These are phyloP conservation scores for Sclerotinia nivalis DNA, from an alignment of 2,329 filamentous ascomycete species.

Conservation along the genomic window DNA sequence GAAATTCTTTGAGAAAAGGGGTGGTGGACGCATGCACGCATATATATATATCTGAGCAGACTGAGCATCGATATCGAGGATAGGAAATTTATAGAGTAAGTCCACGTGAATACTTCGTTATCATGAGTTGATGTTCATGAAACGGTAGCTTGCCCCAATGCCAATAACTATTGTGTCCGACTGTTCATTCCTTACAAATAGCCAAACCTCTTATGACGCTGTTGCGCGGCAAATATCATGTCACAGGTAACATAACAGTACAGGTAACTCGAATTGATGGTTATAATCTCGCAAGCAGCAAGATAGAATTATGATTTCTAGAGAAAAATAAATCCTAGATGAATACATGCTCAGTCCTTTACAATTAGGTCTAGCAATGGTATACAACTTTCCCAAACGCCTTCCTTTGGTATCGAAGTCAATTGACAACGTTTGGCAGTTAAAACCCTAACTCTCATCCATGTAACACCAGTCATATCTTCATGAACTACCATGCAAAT, in stretches of 20 bases:
- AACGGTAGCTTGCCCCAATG: neutral
- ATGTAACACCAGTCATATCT: conserved; percentile 20
- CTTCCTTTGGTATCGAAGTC: conserved; percentile 17
- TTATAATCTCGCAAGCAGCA: conserved; percentile 2
- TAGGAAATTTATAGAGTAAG: no score
- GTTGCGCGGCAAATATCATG: neutral
- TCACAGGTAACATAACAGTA: neutral
- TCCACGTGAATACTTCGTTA: neutral
- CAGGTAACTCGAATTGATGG: neutral
- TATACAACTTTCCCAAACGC: conserved; percentile 17
- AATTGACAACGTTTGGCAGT: conserved; percentile 14
- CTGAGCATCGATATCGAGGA: no score
- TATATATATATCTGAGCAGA: neutral
- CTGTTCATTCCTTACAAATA: neutral
- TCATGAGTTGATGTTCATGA: neutral
- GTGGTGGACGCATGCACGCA: neutral
- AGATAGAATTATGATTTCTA: conserved; percentile 7
- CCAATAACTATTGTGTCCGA: neutral
- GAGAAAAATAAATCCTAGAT: conserved; percentile 10
- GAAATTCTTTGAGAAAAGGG: neutral
- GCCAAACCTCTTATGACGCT: neutral
- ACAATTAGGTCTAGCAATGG: conserved; percentile 3
- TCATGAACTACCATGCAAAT: conserved; percentile 23
- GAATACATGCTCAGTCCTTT: conserved; percentile 16
- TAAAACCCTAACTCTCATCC: conserved; percentile 10